Conservation (phyloP, 208 protist genomes). For the Trypanosoma cruzi region DNA sequence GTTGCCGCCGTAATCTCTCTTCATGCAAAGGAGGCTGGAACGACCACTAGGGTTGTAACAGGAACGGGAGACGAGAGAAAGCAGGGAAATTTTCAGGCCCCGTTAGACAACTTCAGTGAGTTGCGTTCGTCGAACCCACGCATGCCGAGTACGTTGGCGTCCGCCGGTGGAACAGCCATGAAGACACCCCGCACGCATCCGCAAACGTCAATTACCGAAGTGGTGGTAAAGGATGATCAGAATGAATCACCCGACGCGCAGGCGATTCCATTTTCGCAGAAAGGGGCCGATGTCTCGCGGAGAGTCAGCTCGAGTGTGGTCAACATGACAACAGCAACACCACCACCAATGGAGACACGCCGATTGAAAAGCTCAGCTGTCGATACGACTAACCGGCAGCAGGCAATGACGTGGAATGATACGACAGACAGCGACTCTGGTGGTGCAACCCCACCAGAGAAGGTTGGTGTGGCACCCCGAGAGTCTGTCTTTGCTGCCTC, state of each 20-base stretch:
- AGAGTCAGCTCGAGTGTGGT: neutral
- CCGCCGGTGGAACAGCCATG: neutral
- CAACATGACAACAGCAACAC: neutral
- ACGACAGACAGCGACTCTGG: neutral
- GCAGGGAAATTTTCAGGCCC: neutral
- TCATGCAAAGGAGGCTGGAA: neutral
- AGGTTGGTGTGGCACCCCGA: neutral
- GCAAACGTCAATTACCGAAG: slow-evolving; percentile 9
- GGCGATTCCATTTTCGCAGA: neutral
- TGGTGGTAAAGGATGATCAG: slow-evolving; percentile 1
- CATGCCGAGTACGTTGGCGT: neutral
- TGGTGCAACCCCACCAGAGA: neutral
- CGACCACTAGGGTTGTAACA: too few species aligned
- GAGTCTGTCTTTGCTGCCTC: neutral
- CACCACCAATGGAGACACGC: neutral
- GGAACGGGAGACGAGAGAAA: neutral
- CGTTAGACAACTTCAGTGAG: neutral
- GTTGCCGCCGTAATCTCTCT: neutral
- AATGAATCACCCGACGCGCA: neutral
- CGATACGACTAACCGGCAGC: neutral
- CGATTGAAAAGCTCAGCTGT: neutral
- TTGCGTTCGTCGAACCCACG: neutral
- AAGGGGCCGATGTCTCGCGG: neutral
- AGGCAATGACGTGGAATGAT: neutral
- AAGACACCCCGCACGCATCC: neutral